Evolutionary conservation across 2,329 filamentous ascomycete genomes (phyloP).

Genomic region (Fusarium armeniacum): DNA sequence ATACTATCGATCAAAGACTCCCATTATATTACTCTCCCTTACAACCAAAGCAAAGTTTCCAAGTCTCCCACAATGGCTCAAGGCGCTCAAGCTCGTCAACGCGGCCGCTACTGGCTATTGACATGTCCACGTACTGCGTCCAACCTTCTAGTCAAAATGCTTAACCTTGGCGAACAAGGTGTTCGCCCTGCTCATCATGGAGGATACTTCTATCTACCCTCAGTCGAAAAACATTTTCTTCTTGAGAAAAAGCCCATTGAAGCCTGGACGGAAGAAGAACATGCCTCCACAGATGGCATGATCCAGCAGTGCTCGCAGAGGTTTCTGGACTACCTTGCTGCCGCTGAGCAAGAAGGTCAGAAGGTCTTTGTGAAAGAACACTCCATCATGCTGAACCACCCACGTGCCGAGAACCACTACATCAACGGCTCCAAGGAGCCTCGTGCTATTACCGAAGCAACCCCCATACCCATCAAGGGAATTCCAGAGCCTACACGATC

Average conservation of each 20-base stretch:
- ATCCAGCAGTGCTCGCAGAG: slow-evolving; percentile 27
- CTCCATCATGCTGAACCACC: slow-evolving; percentile 26
- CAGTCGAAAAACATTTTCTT: slow-evolving; percentile 7
- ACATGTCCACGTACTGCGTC: slow-evolving; percentile 41
- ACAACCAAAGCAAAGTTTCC: not conserved
- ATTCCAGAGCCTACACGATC: slow-evolving; percentile 27
- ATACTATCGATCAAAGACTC: not conserved
- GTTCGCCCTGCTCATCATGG: slow-evolving; percentile 31
- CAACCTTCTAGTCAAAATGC: slow-evolving; percentile 41
- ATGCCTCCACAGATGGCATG: not conserved
- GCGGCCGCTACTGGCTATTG: slow-evolving; percentile 37
- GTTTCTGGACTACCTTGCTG: slow-evolving; percentile 29
- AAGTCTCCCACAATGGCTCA: slow-evolving; percentile 21
- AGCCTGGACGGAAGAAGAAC: slow-evolving; percentile 36
- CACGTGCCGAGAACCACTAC: slow-evolving; percentile 16
- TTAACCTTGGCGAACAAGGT: slow-evolving; percentile 38
- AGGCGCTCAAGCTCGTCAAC: slow-evolving; percentile 6
- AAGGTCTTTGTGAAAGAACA: slow-evolving; percentile 38
- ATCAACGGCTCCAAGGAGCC: not conserved
- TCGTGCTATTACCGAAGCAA: slow-evolving; percentile 3
- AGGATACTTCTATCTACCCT: slow-evolving; percentile 41
- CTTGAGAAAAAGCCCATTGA: slow-evolving; percentile 23
- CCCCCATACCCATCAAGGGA: not conserved
- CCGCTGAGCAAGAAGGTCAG: slow-evolving; percentile 33
- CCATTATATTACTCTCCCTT: not conserved